Evolutionary conservation across 495 filamentous ascomycete species (phyloP).

Genomic region (Xylaria sp.): DNA sequence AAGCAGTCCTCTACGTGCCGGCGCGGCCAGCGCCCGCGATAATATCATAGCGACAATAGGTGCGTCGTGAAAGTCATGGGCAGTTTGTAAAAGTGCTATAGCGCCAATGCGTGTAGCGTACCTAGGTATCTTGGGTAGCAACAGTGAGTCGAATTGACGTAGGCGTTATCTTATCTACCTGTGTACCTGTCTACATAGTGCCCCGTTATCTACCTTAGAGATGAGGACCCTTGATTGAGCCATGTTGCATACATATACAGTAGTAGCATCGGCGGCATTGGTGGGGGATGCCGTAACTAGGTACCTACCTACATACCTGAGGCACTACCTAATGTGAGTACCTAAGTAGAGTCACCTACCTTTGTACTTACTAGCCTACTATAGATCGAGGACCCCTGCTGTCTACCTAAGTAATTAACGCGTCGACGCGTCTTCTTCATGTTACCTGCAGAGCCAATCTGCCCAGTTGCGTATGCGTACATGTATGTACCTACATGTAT

Average conservation of each 20-base stretch:
- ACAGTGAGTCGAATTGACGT: not conserved
- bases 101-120: no score
- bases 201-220: no score
- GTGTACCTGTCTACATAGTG: no score
- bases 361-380: not conserved
- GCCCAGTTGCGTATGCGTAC: no score
- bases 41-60: constrained; percentile 33
- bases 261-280: not conserved
- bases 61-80: not conserved
- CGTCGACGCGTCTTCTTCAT: constrained; percentile 35
- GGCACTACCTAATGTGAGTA: no score
- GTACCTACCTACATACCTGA: no score
- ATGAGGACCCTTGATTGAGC: not conserved
- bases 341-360: no score
- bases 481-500: constrained; percentile 11
- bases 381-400: constrained; percentile 14
- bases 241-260: constrained; percentile 3
- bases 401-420: constrained; percentile 43
- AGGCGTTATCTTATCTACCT: no score
- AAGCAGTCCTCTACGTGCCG: constrained; percentile 32
- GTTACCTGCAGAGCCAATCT: no score
- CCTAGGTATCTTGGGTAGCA: not conserved
- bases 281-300: no score
- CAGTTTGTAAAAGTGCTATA: not conserved
- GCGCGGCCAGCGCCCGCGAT: constrained; percentile 31